Conservation (phyloP, 805 yeast species). For the Ogataea wickerhamii region DNA sequence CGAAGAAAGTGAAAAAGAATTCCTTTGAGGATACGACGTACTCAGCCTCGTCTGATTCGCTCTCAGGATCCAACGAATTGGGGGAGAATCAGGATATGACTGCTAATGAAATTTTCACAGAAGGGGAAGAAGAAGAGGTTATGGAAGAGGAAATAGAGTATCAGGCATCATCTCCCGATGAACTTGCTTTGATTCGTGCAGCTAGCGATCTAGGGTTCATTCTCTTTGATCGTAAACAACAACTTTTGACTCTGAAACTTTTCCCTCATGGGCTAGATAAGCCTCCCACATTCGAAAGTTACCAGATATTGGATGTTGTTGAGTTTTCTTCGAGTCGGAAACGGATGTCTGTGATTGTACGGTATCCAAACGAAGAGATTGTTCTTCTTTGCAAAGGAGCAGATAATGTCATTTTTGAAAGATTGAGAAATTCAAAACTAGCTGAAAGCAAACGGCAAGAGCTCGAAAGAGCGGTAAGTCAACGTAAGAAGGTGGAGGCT, state of each 20-base stretch:
- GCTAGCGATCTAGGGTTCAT: slow-evolving; percentile 94
- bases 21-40: slow-evolving; percentile 22
- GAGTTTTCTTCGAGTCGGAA: slow-evolving; percentile 87
- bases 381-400: slow-evolving; percentile 93
- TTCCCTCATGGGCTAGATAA: slow-evolving; percentile 79
- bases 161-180: slow-evolving; percentile 97
- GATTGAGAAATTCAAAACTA: slow-evolving; percentile 52
- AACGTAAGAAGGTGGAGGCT: slow-evolving; percentile 76
- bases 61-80: slow-evolving; percentile 2
- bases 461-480: slow-evolving; percentile 50
- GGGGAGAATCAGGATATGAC: slow-evolving; percentile 4
- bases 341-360: slow-evolving; percentile 87
- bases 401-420: slow-evolving; percentile 81
- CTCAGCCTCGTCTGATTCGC: slow-evolving; percentile 6
- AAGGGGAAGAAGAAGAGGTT: slow-evolving; percentile 17
- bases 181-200: slow-evolving; percentile 86
- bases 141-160: slow-evolving; percentile 55
- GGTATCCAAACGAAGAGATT: slow-evolving; percentile 70
- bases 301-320: slow-evolving; percentile 72
- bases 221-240: slow-evolving; percentile 65
- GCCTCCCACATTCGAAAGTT: slow-evolving; percentile 61
- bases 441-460: slow-evolving; percentile 68
- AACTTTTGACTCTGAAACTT: slow-evolving; percentile 60
- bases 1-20: slow-evolving; percentile 43
- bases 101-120: slow-evolving; percentile 2